These are phyloP conservation scores for Lasiosphaeria hispida DNA, from an alignment of 495 filamentous ascomycete species.

Conservation along the genomic window DNA sequence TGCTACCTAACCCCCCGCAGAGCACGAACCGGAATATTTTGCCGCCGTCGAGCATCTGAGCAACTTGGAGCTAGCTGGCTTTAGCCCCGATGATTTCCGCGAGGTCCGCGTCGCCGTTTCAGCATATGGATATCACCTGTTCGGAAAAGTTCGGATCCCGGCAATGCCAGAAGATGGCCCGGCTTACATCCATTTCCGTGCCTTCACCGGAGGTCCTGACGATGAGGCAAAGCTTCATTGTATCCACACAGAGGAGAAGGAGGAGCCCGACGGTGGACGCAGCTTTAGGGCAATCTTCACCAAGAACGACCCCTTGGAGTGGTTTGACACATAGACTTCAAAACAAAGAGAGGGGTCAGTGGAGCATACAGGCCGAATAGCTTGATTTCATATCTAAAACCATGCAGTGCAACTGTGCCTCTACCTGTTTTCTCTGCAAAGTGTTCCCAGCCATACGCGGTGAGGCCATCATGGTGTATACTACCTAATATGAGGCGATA, in stretches of 20 bases:
- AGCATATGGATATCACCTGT: conserved; percentile 54
- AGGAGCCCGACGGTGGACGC: conserved; percentile 42
- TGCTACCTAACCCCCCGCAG: conserved; percentile 4
- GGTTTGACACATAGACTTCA: conserved; percentile 51
- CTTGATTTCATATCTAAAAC: no score
- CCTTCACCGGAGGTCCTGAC: conserved; percentile 48
- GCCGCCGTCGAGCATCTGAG: conserved; percentile 45
- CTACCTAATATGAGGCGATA: no score
- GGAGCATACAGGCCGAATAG: no score
- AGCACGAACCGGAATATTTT: conserved; percentile 51
- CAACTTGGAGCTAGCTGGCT: conserved; percentile 46
- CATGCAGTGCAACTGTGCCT: no score
- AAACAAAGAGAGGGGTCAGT: background rate
- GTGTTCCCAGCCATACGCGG: no score
- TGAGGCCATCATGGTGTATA: no score
- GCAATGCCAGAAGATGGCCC: conserved; percentile 39
- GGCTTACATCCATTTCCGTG: conserved; percentile 49
- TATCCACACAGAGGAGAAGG: conserved; percentile 52
- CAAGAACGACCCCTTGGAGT: conserved; percentile 52
- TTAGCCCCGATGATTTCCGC: conserved; percentile 45
- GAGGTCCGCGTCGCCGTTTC: conserved; percentile 50
- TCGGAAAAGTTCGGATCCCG: conserved; percentile 55
- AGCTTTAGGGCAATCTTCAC: conserved; percentile 52
- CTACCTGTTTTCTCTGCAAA: no score
- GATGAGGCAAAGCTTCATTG: conserved; percentile 49